Conservation (phyloP, 164 flowering plant genomes). For the Stephania cephalantha region DNA sequence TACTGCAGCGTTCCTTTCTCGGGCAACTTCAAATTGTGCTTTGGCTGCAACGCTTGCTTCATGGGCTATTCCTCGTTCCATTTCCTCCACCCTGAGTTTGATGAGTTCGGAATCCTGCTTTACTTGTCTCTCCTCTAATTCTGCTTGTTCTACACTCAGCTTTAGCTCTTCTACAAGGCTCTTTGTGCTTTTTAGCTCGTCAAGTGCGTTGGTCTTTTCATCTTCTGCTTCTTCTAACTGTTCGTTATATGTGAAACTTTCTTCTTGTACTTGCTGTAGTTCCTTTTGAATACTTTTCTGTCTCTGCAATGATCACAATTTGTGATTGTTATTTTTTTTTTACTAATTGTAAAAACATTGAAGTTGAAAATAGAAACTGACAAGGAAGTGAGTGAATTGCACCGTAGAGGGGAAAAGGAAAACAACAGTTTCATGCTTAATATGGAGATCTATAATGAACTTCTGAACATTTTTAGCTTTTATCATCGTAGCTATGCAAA, state of each 20-base stretch:
- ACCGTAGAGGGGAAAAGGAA: not conserved
- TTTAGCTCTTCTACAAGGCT: conserved; percentile 74
- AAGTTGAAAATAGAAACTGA: not conserved
- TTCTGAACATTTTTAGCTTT: too few species aligned
- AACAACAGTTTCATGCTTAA: not conserved
- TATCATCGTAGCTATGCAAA: too few species aligned
- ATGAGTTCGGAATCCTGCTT: conserved; percentile 83
- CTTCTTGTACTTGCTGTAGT: conserved; percentile 64
- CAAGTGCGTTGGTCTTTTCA: conserved; percentile 46
- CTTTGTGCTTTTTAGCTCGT: conserved; percentile 65
- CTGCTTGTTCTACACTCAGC: conserved; percentile 71
- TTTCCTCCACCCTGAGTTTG: conserved; percentile 65
- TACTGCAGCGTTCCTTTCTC: conserved; percentile 61
- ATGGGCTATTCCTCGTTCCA: conserved; percentile 81
- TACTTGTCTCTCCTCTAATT: conserved; percentile 74
- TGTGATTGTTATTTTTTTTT: too few species aligned
- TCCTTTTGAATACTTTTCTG: conserved; percentile 56
- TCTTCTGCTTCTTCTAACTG: conserved; percentile 58
- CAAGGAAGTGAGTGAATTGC: too few species aligned
- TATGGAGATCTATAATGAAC: not conserved
- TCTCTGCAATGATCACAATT: conserved; percentile 35
- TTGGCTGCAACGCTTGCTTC: conserved; percentile 79
- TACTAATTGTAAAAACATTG: not conserved
- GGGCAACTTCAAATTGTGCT: conserved; percentile 84
- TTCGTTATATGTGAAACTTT: conserved; percentile 51